A percentile compares a stretch with the other conserved stretches of the same genome.
Conservation (phyloP, 352 stramenopile species). For the Phytopythium boreale region DNA sequence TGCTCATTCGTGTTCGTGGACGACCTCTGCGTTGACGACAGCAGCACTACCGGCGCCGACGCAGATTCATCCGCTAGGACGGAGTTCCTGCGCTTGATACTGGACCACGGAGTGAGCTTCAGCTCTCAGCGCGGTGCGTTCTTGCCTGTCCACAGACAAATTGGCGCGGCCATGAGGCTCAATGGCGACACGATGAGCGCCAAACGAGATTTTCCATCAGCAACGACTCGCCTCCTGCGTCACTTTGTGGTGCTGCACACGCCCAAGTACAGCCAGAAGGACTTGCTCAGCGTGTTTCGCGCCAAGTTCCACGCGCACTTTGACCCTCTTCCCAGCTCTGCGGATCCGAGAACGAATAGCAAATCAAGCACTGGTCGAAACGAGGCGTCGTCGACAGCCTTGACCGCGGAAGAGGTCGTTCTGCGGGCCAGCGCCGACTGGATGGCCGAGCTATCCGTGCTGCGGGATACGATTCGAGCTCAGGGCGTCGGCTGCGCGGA, state of each 20-base stretch:
- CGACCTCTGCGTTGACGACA: conserved; percentile 23
- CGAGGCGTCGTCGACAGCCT: not conserved
- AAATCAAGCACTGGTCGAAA: conserved; percentile 1
- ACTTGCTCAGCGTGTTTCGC: conserved; percentile 50
- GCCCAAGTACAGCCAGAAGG: conserved; percentile 36
- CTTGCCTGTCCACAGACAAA: conserved; percentile 23
- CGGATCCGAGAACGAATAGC: not conserved
- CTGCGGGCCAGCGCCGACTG: conserved; percentile 58
- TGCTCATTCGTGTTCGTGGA: conserved; percentile 57
- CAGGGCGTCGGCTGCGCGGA: conserved; percentile 7
- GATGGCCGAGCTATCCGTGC: not conserved
- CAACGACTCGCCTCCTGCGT: conserved; percentile 29
- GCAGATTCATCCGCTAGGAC: conserved; percentile 7
- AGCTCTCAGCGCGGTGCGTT: conserved; percentile 29
- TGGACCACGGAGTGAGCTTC: conserved; percentile 43
- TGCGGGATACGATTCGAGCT: not conserved
- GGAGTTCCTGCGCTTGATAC: conserved; percentile 44
- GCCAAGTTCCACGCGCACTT: conserved; percentile 39
- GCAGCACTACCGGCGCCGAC: not conserved
- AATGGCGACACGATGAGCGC: not conserved
- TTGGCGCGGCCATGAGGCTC: conserved; percentile 38
- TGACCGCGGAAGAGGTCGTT: conserved; percentile 32
- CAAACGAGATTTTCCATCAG: not conserved
- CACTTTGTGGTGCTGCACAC: conserved; percentile 51
- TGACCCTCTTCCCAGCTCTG: not conserved